Percentiles rank a stretch among this genome's conserved stretches.
Conservation (phyloP, 2,329 filamentous ascomycete species). For the Colletotrichum spaethianum region DNA sequence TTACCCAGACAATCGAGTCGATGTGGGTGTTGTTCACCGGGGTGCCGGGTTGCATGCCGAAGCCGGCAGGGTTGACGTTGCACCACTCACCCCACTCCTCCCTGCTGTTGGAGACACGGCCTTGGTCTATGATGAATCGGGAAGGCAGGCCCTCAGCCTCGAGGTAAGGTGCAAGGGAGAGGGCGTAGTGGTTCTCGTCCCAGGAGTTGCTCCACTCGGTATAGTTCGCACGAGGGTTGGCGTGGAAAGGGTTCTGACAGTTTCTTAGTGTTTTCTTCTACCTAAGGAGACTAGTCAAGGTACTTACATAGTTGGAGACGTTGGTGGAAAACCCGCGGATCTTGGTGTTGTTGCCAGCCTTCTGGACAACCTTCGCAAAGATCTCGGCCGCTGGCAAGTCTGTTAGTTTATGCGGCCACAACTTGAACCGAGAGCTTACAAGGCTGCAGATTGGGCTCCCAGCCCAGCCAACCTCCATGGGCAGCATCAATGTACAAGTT, state of each 20-base stretch:
- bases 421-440: conserved; percentile 43
- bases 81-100: conserved; percentile 61
- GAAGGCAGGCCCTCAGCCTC: conserved; percentile 56
- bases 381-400: conserved; percentile 53
- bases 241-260: conserved; percentile 51
- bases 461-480: conserved; percentile 61
- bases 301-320: conserved; percentile 56
- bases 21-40: conserved; percentile 53
- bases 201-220: conserved; percentile 56
- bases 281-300: not conserved
- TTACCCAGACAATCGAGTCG: conserved; percentile 61
- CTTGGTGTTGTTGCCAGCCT: conserved; percentile 49
- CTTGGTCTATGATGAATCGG: conserved; percentile 62
- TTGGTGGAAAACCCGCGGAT: conserved; percentile 61
- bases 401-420: conserved; percentile 13
- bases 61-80: conserved; percentile 57
- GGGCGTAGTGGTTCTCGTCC: conserved; percentile 58
- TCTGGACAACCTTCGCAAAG: conserved; percentile 55
- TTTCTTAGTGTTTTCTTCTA: not conserved
- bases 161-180: conserved; percentile 55
- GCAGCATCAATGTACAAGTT: conserved; percentile 59
- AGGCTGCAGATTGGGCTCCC: conserved; percentile 55
- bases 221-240: conserved; percentile 55
- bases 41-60: conserved; percentile 54
- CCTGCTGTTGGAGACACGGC: conserved; percentile 56